A percentile compares a stretch with the other conserved stretches of the same genome.
These are phyloP conservation scores for Mycogone perniciosa DNA, from an alignment of 2,329 filamentous ascomycete species.

Conservation along the genomic window DNA sequence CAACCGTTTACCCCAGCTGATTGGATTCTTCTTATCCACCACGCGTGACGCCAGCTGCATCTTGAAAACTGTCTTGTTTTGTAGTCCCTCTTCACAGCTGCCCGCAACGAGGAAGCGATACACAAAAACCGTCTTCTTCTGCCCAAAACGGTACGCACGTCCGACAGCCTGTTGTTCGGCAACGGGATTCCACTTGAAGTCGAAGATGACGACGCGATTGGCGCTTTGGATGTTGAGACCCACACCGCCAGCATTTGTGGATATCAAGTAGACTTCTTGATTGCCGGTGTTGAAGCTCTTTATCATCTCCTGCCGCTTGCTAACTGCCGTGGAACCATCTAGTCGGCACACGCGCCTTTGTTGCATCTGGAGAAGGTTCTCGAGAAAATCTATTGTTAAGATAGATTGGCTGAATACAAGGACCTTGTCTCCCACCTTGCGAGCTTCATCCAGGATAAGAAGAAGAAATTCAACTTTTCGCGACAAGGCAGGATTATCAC, in stretches of 20 bases:
- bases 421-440: constrained; percentile 60
- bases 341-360: constrained; percentile 50
- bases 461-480: constrained; percentile 63
- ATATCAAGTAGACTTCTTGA: constrained; percentile 67
- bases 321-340: constrained; percentile 57
- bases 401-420: constrained; percentile 75
- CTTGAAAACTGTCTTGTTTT: constrained; percentile 76
- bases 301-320: constrained; percentile 53
- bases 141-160: constrained; percentile 78
- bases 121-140: constrained; percentile 73
- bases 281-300: constrained; percentile 60
- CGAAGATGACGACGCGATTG: constrained; percentile 80
- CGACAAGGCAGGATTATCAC: constrained; percentile 49
- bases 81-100: constrained; percentile 69
- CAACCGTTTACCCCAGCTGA: constrained; percentile 54
- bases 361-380: constrained; percentile 45
- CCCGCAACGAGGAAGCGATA: constrained; percentile 76
- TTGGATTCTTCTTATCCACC: constrained; percentile 74
- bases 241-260: constrained; percentile 72
- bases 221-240: constrained; percentile 80
- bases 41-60: constrained; percentile 71
- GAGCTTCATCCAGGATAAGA: constrained; percentile 62
- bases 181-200: constrained; percentile 74
- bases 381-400: constrained; percentile 62
- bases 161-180: constrained; percentile 84